These are phyloP conservation scores for Macaranga tanarius DNA, from an alignment of 441 rosid genomes.

Conservation along the genomic window DNA sequence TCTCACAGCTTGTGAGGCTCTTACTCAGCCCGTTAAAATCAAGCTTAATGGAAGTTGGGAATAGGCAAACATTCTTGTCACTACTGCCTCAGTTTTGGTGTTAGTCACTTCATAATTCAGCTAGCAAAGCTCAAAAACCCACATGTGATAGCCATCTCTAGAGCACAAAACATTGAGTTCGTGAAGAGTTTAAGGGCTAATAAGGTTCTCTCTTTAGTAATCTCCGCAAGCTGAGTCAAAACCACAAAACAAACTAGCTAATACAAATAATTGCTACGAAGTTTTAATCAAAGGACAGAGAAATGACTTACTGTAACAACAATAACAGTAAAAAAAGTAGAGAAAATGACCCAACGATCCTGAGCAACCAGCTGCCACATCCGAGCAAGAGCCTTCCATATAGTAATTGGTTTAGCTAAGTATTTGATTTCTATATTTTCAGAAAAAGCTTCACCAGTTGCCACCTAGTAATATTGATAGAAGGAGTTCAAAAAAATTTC, in stretches of 20 bases:
- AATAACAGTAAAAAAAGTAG: constrained; percentile 74
- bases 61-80: too few species aligned
- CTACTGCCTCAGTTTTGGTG: too few species aligned
- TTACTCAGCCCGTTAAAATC: too few species aligned
- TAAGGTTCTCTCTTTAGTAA: too few species aligned
- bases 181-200: too few species aligned
- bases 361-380: constrained; percentile 90
- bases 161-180: too few species aligned
- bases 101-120: too few species aligned
- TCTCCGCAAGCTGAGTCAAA: constrained; percentile 76
- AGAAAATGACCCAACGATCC: constrained; percentile 83
- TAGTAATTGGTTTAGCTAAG: constrained; percentile 73
- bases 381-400: constrained; percentile 78
- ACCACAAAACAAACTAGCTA: constrained; percentile 5
- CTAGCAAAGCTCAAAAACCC: too few species aligned
- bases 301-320: constrained; percentile 60
- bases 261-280: background rate
- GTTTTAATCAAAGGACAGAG: background rate
- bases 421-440: constrained; percentile 62
- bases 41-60: too few species aligned
- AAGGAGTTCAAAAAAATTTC: constrained; percentile 47
- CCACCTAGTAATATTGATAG: too few species aligned
- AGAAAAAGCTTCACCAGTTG: constrained; percentile 82
- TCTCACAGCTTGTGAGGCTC: too few species aligned
- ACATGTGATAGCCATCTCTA: too few species aligned